A percentile compares a stretch with the other conserved stretches of the same genome.
Evolutionary conservation across 1,139 yeast species (phyloP).

Genomic region (Zygosaccharomyces sapae): DNA sequence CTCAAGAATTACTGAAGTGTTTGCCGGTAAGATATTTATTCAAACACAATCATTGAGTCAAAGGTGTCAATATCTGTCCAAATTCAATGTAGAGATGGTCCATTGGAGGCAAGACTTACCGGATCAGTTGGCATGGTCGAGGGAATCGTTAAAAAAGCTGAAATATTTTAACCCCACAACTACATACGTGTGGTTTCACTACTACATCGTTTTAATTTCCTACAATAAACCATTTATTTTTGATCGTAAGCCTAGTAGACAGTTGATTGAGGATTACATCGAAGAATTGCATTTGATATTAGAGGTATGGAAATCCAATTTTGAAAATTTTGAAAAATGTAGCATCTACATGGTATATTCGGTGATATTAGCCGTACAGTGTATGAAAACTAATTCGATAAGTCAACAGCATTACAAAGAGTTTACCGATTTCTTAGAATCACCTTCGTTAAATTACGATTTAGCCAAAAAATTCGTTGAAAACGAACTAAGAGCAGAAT

Average conservation of each 20-base stretch:
- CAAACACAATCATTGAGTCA: constrained; percentile 24
- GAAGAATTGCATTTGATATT: constrained; percentile 35
- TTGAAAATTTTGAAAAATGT: constrained; percentile 31
- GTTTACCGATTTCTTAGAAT: constrained; percentile 24
- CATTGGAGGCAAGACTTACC: constrained; percentile 47
- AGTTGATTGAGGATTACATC: constrained; percentile 29
- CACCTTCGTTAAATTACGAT: constrained; percentile 28
- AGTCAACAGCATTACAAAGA: constrained; percentile 17
- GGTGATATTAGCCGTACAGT: constrained; percentile 30
- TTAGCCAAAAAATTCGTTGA: constrained; percentile 31
- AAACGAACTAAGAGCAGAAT: constrained; percentile 20
- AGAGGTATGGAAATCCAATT: constrained; percentile 36
- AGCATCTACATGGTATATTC: constrained; percentile 31
- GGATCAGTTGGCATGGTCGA: constrained; percentile 46
- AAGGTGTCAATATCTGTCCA: constrained; percentile 31
- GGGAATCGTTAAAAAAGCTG: constrained; percentile 37
- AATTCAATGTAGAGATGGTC: constrained; percentile 46
- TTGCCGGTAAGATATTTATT: constrained; percentile 35
- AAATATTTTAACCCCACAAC: constrained; percentile 49
- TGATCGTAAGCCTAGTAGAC: constrained; percentile 22
- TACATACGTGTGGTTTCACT: constrained; percentile 51
- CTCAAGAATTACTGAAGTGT: constrained; percentile 52
- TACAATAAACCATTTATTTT: constrained; percentile 53
- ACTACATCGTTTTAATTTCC: constrained; percentile 52
- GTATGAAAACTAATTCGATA: constrained; percentile 26